Conservation (phyloP, 306 rosid species). For the Senna tora region DNA sequence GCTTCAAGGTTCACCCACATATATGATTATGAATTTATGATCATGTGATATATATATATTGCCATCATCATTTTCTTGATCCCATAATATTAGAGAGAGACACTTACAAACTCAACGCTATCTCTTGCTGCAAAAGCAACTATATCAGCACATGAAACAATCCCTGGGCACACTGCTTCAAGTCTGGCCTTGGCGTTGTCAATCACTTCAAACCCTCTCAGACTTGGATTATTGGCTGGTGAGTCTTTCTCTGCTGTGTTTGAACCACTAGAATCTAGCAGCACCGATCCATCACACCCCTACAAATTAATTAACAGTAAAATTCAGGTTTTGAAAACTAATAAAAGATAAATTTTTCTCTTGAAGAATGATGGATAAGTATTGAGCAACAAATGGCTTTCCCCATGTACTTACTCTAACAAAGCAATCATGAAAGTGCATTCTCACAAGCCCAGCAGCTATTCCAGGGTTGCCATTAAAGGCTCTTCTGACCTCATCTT, state of each 20-base stretch:
- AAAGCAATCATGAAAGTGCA: slow-evolving; percentile 87
- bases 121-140: slow-evolving; percentile 85
- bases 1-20: too few species aligned
- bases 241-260: slow-evolving; percentile 75
- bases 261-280: slow-evolving; percentile 66
- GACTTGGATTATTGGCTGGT: slow-evolving; percentile 73
- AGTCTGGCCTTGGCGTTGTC: slow-evolving; percentile 75
- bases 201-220: slow-evolving; percentile 67
- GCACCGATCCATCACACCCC: slow-evolving; percentile 84
- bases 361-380: too few species aligned
- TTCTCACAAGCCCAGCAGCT: slow-evolving; percentile 75
- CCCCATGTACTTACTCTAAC: slow-evolving; percentile 60
- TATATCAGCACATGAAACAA: slow-evolving; percentile 77
- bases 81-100: background rate
- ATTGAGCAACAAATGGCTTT: slow-evolving; percentile 5
- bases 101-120: slow-evolving; percentile 62
- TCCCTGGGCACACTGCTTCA: slow-evolving; percentile 60
- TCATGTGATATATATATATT: background rate
- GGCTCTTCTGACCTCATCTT: slow-evolving; percentile 57
- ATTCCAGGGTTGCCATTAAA: slow-evolving; percentile 45
- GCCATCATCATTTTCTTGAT: slow-evolving; percentile 23
- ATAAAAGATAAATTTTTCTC: background rate
- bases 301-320: slow-evolving; percentile 30
- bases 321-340: background rate
- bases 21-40: background rate